Evolutionary conservation across 164 flowering plant species (phyloP).

Genomic region (Houttuynia cordata): DNA sequence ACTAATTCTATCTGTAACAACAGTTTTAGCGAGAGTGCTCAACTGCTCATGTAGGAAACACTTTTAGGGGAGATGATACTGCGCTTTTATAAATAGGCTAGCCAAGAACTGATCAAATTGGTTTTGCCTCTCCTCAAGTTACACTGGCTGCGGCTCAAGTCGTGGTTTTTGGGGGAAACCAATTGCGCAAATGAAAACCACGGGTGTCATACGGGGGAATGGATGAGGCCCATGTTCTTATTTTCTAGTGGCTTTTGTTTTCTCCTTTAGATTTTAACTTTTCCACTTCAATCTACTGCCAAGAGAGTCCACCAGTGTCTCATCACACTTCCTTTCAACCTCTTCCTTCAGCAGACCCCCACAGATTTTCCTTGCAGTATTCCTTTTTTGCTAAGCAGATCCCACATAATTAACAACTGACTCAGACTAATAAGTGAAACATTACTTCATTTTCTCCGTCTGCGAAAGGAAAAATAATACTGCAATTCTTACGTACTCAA

Average conservation of each 20-base stretch:
- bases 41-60: neutral
- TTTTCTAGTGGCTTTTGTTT: neutral
- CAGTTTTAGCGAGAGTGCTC: neutral
- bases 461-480: too few species aligned
- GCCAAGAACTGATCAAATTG: neutral
- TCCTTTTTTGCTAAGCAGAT: too few species aligned
- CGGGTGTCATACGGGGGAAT: neutral
- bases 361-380: too few species aligned
- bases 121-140: neutral
- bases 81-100: neutral
- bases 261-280: neutral
- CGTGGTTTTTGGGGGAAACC: neutral
- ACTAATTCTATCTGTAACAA: slow-evolving; percentile 48
- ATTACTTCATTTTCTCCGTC: too few species aligned
- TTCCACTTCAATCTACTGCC: neutral
- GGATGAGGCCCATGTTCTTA: neutral
- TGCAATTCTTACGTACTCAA: too few species aligned
- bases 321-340: too few species aligned
- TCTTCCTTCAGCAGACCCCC: too few species aligned
- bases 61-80: neutral
- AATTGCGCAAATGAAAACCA: neutral
- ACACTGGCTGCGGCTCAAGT: neutral
- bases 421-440: too few species aligned
- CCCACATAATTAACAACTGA: too few species aligned
- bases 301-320: too few species aligned